These are phyloP conservation scores for Corchorus olitorius DNA, from an alignment of 345 rosid species.

Conservation along the genomic window DNA sequence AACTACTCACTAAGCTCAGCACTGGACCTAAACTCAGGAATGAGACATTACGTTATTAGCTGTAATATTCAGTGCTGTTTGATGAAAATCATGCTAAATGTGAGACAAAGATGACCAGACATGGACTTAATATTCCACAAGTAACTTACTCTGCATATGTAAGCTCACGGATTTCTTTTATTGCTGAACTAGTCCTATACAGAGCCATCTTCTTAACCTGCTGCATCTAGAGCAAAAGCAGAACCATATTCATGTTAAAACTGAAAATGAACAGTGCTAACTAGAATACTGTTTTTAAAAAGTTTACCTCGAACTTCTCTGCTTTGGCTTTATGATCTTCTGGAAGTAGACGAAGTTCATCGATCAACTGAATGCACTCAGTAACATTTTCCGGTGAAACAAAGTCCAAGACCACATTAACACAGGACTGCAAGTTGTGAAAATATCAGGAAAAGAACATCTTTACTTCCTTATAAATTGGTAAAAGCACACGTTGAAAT, in stretches of 20 bases:
- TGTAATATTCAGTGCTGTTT: neutral
- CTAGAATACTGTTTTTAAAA: neutral
- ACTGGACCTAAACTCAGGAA: constrained; percentile 16
- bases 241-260: neutral
- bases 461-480: neutral
- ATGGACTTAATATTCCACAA: neutral
- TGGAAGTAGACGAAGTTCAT: constrained; percentile 79
- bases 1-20: constrained; percentile 18
- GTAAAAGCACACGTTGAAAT: neutral
- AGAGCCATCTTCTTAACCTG: constrained; percentile 93
- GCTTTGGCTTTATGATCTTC: constrained; percentile 61
- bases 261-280: neutral
- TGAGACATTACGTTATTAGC: neutral
- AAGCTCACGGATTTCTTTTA: constrained; percentile 76
- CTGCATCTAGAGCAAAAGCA: constrained; percentile 18
- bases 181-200: constrained; percentile 58
- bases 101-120: neutral
- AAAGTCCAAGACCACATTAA: constrained; percentile 81
- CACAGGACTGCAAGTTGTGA: constrained; percentile 71
- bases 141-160: constrained; percentile 53
- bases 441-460: constrained; percentile 11
- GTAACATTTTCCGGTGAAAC: constrained; percentile 81
- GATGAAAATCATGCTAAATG: neutral
- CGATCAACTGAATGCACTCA: constrained; percentile 59
- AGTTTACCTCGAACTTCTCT: constrained; percentile 67